Evolutionary conservation across 495 filamentous ascomycete genomes (phyloP).

Genomic region (Trichocladium uniseriatum): DNA sequence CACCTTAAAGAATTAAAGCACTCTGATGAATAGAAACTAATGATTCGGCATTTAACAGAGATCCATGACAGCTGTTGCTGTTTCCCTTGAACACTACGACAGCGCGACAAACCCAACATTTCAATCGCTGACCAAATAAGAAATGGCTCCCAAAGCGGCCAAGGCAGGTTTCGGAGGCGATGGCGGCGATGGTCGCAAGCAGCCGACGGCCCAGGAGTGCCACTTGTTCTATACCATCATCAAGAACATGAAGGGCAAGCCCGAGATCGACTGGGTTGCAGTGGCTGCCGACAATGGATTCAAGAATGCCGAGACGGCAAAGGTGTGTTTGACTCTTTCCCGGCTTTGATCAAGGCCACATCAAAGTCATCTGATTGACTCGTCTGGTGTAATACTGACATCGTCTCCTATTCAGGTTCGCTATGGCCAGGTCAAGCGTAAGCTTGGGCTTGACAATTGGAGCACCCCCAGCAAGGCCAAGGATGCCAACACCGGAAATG

Average conservation of each 20-base stretch:
- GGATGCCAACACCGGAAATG: not conserved
- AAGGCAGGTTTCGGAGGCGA: not conserved
- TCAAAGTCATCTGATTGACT: not conserved
- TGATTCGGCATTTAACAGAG: too few relatives aligned
- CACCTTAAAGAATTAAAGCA: too few relatives aligned
- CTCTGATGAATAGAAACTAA: too few relatives aligned
- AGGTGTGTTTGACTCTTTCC: constrained; percentile 10
- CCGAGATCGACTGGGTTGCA: constrained; percentile 17
- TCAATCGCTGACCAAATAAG: too few relatives aligned
- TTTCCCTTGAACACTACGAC: too few relatives aligned
- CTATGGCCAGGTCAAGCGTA: constrained; percentile 24
- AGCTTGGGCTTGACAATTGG: constrained; percentile 18
- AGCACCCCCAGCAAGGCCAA: not conserved
- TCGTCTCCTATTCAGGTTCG: constrained; percentile 14
- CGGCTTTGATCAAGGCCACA: not conserved
- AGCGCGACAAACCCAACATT: too few relatives aligned
- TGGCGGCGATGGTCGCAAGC: not conserved
- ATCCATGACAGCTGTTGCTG: too few relatives aligned
- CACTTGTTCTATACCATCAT: constrained; percentile 14
- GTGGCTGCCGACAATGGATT: constrained; percentile 6
- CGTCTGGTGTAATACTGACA: not conserved
- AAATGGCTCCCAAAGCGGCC: not conserved
- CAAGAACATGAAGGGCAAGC: constrained; percentile 12
- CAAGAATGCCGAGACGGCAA: constrained; percentile 19
- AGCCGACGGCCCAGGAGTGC: constrained; percentile 9